Evolutionary conservation across 2,329 filamentous ascomycete species (phyloP).

Genomic region (Epichloe bromicola): DNA sequence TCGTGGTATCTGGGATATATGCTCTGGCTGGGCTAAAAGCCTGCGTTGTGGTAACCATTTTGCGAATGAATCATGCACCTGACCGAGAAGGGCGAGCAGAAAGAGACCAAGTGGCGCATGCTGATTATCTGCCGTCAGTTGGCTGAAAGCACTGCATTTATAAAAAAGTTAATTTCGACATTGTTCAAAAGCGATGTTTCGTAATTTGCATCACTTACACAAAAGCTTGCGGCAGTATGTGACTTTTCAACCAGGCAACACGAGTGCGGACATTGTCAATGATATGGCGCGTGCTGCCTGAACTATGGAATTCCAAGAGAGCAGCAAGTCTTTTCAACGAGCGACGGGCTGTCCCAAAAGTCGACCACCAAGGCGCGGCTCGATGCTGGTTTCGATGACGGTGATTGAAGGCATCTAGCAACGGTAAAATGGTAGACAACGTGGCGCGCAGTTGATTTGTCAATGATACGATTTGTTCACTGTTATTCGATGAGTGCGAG

Average conservation of each 20-base stretch:
- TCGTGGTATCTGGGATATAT: neutral
- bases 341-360: constrained; percentile 60
- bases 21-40: neutral
- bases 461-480: constrained; percentile 4
- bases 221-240: constrained; percentile 22
- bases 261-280: constrained; percentile 8
- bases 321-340: constrained; percentile 41
- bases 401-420: constrained; percentile 63
- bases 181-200: neutral
- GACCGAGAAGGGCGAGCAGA: constrained; percentile 51
- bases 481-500: neutral
- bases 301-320: constrained; percentile 4
- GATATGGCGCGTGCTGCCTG: neutral
- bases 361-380: constrained; percentile 64
- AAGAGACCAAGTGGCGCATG: constrained; percentile 60
- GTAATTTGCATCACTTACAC: constrained; percentile 16
- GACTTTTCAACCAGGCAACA: constrained; percentile 17
- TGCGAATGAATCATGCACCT: constrained; percentile 34
- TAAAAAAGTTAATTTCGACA: neutral
- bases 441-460: constrained; percentile 11
- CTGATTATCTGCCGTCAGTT: constrained; percentile 57
- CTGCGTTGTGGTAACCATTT: constrained; percentile 16
- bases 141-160: constrained; percentile 46
- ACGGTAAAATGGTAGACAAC: constrained; percentile 29
- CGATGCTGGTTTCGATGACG: constrained; percentile 90